Evolutionary conservation across 306 rosid species (phyloP).

Genomic region (Trifolium subterraneum): DNA sequence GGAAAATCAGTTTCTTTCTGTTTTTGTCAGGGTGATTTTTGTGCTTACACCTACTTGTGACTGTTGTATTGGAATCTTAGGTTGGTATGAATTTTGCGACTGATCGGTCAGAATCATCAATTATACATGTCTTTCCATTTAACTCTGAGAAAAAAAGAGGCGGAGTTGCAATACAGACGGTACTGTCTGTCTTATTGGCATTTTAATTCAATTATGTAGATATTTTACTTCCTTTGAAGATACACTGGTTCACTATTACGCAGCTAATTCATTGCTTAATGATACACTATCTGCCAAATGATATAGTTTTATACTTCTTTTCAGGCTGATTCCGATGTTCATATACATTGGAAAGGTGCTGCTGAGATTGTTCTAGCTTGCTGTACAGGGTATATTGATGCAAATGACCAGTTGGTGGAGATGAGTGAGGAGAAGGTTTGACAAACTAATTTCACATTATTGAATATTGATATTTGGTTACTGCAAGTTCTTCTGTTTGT

Average conservation of each 20-base stretch:
- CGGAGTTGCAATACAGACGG: constrained; percentile 82
- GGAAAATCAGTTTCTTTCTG: background rate
- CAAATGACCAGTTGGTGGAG: constrained; percentile 49
- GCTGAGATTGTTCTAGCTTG: constrained; percentile 89
- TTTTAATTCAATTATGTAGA: constrained; percentile 26
- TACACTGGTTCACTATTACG: background rate
- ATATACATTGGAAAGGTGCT: constrained; percentile 98
- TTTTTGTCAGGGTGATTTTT: background rate
- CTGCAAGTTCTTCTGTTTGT: background rate
- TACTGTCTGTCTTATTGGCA: constrained; percentile 47
- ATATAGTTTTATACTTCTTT: constrained; percentile 22
- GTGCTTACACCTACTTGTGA: constrained; percentile 18
- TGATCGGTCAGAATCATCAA: constrained; percentile 63
- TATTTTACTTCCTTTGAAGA: constrained; percentile 16
- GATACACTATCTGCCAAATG: constrained; percentile 5
- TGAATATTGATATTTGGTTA: background rate
- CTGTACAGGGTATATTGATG: constrained; percentile 65
- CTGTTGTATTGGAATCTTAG: constrained; percentile 53
- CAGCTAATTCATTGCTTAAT: constrained; percentile 14
- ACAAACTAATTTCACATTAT: constrained; percentile 19
- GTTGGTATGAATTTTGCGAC: constrained; percentile 87
- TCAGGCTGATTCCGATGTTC: constrained; percentile 73
- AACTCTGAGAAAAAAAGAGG: constrained; percentile 94
- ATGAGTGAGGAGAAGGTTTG: constrained; percentile 85
- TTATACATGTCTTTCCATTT: constrained; percentile 87